These are phyloP conservation scores for Xylaria sp. DNA, from an alignment of 2,329 filamentous ascomycete species.

Conservation along the genomic window DNA sequence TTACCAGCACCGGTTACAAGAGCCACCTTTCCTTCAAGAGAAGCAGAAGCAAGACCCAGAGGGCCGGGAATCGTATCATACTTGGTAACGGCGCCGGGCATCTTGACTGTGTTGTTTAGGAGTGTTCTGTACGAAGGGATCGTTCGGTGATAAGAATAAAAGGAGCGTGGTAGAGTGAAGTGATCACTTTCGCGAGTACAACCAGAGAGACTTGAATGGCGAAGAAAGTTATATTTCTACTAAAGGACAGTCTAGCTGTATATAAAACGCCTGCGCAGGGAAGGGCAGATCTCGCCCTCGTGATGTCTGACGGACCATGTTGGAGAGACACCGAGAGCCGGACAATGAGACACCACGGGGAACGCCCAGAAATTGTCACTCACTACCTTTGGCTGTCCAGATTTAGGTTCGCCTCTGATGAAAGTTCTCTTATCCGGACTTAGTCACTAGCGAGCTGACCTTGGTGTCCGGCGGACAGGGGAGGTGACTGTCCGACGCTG, in stretches of 20 bases:
- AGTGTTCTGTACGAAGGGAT: not conserved
- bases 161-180: slow-evolving; percentile 10
- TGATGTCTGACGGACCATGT: slow-evolving; percentile 29
- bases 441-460: slow-evolving; percentile 23
- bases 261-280: slow-evolving; percentile 24
- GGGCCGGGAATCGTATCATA: slow-evolving; percentile 55
- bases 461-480: slow-evolving; percentile 42
- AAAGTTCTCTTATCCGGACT: slow-evolving; percentile 26
- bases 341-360: slow-evolving; percentile 38
- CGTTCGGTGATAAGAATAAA: slow-evolving; percentile 23
- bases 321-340: slow-evolving; percentile 46
- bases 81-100: slow-evolving; percentile 52
- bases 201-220: not conserved
- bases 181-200: slow-evolving; percentile 4
- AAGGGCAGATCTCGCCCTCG: not conserved
- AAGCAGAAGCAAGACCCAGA: slow-evolving; percentile 54
- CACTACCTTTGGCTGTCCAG: slow-evolving; percentile 29
- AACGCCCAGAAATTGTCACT: slow-evolving; percentile 23
- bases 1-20: slow-evolving; percentile 55
- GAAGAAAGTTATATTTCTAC: not conserved
- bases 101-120: slow-evolving; percentile 42
- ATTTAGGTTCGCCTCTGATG: slow-evolving; percentile 32
- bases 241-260: slow-evolving; percentile 24
- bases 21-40: slow-evolving; percentile 54
- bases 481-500: slow-evolving; percentile 21